Conservation (phyloP, 768 basidiomycete species). For the Psilocybe subaeruginosa region DNA sequence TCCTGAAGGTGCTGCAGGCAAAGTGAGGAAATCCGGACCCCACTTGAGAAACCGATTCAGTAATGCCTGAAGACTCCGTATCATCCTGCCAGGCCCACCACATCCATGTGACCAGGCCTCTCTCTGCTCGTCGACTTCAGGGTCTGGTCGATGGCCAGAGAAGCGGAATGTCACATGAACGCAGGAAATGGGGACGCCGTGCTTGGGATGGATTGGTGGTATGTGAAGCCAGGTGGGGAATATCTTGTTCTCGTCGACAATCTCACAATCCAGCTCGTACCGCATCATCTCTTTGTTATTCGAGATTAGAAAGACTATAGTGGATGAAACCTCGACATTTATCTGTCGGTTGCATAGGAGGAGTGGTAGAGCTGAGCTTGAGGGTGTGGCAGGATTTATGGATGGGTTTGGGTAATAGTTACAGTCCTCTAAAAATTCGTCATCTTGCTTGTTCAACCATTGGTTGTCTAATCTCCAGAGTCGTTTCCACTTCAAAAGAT, state of each 20-base stretch:
- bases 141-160: neutral
- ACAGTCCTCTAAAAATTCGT: neutral
- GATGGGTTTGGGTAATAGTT: neutral
- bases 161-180: neutral
- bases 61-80: neutral
- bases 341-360: conserved; percentile 2
- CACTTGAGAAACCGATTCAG: neutral
- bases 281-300: neutral
- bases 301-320: neutral
- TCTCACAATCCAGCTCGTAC: neutral
- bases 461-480: neutral
- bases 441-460: too few relatives aligned
- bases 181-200: neutral
- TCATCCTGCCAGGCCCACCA: neutral
- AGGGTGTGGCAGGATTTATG: neutral
- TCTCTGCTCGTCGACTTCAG: neutral
- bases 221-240: neutral
- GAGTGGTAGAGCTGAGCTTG: neutral
- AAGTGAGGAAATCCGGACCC: neutral
- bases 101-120: neutral
- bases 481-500: too few relatives aligned
- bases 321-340: neutral
- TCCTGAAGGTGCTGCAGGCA: neutral
- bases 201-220: neutral
- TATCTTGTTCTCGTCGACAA: neutral